A percentile compares a stretch with the other conserved stretches of the same genome.
These are phyloP conservation scores for Ambrosiella xylebori DNA, from an alignment of 2,329 filamentous ascomycete genomes.

Conservation along the genomic window DNA sequence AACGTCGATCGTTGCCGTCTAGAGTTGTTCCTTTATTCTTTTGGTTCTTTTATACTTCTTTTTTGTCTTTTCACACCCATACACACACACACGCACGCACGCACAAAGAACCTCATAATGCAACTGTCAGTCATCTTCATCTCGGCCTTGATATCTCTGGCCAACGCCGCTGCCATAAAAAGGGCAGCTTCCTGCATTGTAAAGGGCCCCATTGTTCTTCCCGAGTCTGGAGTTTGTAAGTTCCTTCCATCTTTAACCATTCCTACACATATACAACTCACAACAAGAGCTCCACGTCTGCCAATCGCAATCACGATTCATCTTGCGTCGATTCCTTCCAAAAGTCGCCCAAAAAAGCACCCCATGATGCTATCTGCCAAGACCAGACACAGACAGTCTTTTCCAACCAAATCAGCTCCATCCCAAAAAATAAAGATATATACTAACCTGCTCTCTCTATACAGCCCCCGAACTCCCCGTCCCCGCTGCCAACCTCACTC, in stretches of 20 bases:
- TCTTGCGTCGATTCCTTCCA: no score
- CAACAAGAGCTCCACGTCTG: not conserved
- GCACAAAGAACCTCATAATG: not conserved
- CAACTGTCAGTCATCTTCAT: not conserved
- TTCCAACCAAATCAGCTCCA: no score
- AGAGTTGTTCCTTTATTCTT: not conserved
- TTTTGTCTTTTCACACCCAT: not conserved
- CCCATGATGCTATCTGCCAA: no score
- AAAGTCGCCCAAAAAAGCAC: no score
- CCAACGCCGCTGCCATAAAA: not conserved
- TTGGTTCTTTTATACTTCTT: not conserved
- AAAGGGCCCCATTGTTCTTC: not conserved
- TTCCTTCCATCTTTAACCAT: not conserved
- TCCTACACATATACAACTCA: not conserved
- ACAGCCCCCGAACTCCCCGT: slow-evolving; percentile 24
- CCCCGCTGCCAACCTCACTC: slow-evolving; percentile 22
- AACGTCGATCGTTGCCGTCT: not conserved
- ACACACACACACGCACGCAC: no score
- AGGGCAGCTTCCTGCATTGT: not conserved
- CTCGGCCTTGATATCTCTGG: not conserved
- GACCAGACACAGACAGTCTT: no score
- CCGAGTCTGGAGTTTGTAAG: slow-evolving; percentile 5
- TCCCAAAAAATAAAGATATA: not conserved
- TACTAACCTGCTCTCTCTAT: slow-evolving; percentile 9
- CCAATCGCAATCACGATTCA: no score